Evolutionary conservation across 2,329 filamentous ascomycete species (phyloP).

Genomic region (Zalaria sp.): DNA sequence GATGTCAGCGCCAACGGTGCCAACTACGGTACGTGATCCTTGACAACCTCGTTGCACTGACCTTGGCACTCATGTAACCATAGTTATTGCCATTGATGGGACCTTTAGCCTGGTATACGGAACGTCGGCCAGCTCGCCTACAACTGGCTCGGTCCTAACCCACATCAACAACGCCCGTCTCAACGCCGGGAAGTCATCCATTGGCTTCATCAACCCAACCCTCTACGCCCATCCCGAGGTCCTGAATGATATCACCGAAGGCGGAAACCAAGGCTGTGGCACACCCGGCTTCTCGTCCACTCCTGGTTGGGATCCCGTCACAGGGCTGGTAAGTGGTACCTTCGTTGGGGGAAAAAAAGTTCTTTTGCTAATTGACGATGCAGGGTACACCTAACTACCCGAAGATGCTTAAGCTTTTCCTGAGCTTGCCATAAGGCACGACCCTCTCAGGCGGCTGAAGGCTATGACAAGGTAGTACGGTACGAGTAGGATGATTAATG

Average conservation of each 20-base stretch:
- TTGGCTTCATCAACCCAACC: conserved; percentile 29
- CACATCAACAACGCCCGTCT: conserved; percentile 28
- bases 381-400: conserved; percentile 16
- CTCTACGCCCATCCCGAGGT: conserved; percentile 29
- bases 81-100: conserved; percentile 27
- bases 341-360: not conserved
- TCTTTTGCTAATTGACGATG: not conserved
- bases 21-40: conserved; percentile 4
- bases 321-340: conserved; percentile 7
- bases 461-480: no score
- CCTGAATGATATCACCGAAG: conserved; percentile 25
- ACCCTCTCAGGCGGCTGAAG: no score
- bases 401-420: conserved; percentile 15
- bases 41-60: not conserved
- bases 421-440: conserved; percentile 9
- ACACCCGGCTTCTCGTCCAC: conserved; percentile 15
- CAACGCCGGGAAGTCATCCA: conserved; percentile 20
- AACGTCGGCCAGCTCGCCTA: conserved; percentile 37
- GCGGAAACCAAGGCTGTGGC: conserved; percentile 25
- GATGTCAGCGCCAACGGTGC: conserved; percentile 20
- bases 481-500: no score
- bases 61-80: not conserved
- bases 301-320: conserved; percentile 22
- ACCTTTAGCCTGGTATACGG: conserved; percentile 31
- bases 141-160: conserved; percentile 34